Evolutionary conservation across 139 green algal genomes (phyloP).

Genomic region (Chlorella sp.): DNA sequence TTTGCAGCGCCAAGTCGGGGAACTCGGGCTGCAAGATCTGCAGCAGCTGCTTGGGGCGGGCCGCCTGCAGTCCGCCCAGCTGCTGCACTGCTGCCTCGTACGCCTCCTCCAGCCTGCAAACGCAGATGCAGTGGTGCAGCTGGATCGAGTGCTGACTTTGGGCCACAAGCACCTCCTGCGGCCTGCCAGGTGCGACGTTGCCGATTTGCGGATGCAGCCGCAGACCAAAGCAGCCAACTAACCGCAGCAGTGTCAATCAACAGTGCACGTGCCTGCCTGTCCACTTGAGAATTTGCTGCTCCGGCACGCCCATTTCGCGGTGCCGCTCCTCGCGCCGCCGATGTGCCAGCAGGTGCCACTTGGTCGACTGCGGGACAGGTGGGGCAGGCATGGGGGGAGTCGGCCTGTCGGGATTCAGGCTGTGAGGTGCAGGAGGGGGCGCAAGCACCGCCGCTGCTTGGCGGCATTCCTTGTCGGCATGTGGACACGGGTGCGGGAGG

Average conservation of each 20-base stretch:
- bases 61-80: not conserved
- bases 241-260: not conserved
- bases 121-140: too few relatives aligned
- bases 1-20: not conserved
- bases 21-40: not conserved
- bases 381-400: too few relatives aligned
- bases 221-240: not conserved
- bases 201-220: too few relatives aligned
- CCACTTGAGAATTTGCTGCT: not conserved
- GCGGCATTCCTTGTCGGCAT: too few relatives aligned
- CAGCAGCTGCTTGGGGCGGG: not conserved
- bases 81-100: not conserved
- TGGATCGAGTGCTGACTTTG: too few relatives aligned
- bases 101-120: conserved; percentile 5
- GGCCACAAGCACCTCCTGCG: too few relatives aligned
- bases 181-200: too few relatives aligned
- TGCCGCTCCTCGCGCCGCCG: not conserved
- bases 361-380: not conserved
- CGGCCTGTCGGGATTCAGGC: too few relatives aligned
- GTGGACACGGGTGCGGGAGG: too few relatives aligned
- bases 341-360: not conserved
- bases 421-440: not conserved
- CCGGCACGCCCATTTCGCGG: not conserved
- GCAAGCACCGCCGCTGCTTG: not conserved
- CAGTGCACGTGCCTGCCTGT: too few relatives aligned